Evolutionary conservation across 2,329 filamentous ascomycete species (phyloP).

Genomic region (Pestalotiopsis sp.): DNA sequence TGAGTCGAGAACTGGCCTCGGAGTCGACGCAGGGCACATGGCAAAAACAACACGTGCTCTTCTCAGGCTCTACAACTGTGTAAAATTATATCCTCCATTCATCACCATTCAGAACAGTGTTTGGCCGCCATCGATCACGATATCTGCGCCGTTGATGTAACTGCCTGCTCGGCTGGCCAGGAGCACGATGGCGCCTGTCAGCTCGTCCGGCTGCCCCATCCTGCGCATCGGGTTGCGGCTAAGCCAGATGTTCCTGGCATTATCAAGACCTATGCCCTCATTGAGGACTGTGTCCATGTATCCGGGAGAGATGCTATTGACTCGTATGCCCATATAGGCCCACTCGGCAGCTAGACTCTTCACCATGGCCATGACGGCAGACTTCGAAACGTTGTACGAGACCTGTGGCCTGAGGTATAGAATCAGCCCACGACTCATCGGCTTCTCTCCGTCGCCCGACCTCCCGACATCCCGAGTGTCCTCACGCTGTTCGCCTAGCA

Average conservation of each 20-base stretch:
- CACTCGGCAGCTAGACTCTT: slow-evolving; percentile 73
- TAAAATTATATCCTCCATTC: neutral
- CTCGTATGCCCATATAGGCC: slow-evolving; percentile 70
- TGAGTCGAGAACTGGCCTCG: too few relatives aligned
- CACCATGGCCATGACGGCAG: slow-evolving; percentile 65
- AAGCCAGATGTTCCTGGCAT: slow-evolving; percentile 58
- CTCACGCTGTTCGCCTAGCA: neutral
- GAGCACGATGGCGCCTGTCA: slow-evolving; percentile 65
- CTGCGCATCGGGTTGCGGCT: slow-evolving; percentile 57
- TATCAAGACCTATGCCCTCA: slow-evolving; percentile 61
- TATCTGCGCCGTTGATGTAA: slow-evolving; percentile 69
- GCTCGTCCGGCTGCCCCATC: slow-evolving; percentile 66
- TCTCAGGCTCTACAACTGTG: too few relatives aligned
- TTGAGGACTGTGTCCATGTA: slow-evolving; percentile 82
- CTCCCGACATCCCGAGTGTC: neutral
- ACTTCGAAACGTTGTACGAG: slow-evolving; percentile 75
- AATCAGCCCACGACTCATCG: neutral
- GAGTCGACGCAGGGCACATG: too few relatives aligned
- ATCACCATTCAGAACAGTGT: slow-evolving; percentile 26
- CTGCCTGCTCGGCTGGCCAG: slow-evolving; percentile 63
- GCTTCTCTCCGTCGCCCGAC: neutral
- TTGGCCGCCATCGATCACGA: slow-evolving; percentile 65
- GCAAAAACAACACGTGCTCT: too few relatives aligned
- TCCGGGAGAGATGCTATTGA: slow-evolving; percentile 72
- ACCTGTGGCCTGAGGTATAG: slow-evolving; percentile 54